Base-by-base conservation (phyloP, 306 rosid species). In the Mucuna pruriens region DNA sequence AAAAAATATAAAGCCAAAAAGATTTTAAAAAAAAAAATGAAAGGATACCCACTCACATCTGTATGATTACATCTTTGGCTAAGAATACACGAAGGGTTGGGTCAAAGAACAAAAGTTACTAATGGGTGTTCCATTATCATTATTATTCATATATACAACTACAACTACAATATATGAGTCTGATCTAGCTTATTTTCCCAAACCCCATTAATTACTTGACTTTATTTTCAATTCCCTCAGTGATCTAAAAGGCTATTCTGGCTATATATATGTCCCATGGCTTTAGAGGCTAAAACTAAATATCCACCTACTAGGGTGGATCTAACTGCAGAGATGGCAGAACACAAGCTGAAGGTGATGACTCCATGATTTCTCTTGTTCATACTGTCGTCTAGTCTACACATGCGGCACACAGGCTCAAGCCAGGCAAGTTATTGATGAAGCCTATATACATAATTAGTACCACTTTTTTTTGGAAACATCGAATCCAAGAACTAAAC, bases 331-430 rank as follows among this genome's bases (percentile, higher is more conserved):
- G 70, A 82, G 84, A 72, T 68, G 60, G 67, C 15, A 68, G 79
- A 83, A 58, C 70, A 62, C 29, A 74, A 54, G 81, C 16, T 38
- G 83, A 77, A 40, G 80, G 31, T 62, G 70, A 67, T 29, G 34
- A 79, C 12, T 78, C 45, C 79, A 78, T 80, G 76, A 75, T 66
- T 26, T 38, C n/a, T 69, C 17, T 70, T 78, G 25, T 78, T 48
- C 58, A 36, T 54, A 69, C 40, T 76, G 52, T 73, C 44, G 9
- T 71, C 71, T 60, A 38, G 19, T 60, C 39, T 57, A 26, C 58
- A 55, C 33, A 80, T 46, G 66, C 76, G 89, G 90, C 90, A 86
- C 90, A 86, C 90, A 86, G 90, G 90, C 87, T 80, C n/a, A 86
- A 86, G 90, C 90, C 90, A 86, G 90, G 90, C 90, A 86, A 80